Base-by-base conservation (phyloP, 352 stramenopile species). In the Globisporangium canariense region DNA sequence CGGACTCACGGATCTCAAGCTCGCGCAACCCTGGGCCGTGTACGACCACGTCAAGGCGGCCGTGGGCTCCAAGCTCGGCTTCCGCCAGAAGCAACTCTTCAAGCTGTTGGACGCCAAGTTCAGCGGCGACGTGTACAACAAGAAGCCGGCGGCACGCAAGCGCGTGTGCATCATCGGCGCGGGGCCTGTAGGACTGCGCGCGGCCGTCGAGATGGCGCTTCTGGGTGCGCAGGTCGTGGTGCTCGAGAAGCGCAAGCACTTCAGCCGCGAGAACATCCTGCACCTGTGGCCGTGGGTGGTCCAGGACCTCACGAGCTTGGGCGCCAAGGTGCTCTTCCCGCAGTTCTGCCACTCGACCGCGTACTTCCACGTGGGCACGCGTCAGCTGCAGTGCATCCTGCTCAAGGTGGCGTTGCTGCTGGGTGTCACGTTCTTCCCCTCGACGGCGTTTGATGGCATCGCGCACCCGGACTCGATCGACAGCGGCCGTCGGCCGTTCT, bases 211-310 rank as follows among this genome's bases (percentile, higher is more conserved):
- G 60, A 67, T 86, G 14, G 81, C 83, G 30, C 49, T 95, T 25
- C 71, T 93, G 4, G 84, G 86, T 34, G 81, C 76, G 0, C 72
- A 92, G 46, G 86, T 93, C 16, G 77, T 91, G 0, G 74, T 95
- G 30, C 62, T 95, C 20, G 86, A 95, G 67, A 95, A 95, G 78
- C 79, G 86, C 14, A 84, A 88, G 65, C 65, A 78, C 51, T 95
- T 95, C 55, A 92, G 69, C 60, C 83, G 86, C 11, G 85, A 93
- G 60, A 93, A 95, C 58, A 93, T 95, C 64, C 61, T 95, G 47
- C 84, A 93, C 46, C 53, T 95, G 71, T 95, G 84, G 81, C 83
- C 83, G 47, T 91, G 81, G 79, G 86, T 93, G 25, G 86, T 95
- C 51, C 81, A 93, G 60, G 85, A 93, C 43, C 70, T 95, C 45